These are phyloP conservation scores for Achaetomium macrosporum DNA, from an alignment of 2,329 filamentous ascomycete genomes.

Conservation along the genomic window DNA sequence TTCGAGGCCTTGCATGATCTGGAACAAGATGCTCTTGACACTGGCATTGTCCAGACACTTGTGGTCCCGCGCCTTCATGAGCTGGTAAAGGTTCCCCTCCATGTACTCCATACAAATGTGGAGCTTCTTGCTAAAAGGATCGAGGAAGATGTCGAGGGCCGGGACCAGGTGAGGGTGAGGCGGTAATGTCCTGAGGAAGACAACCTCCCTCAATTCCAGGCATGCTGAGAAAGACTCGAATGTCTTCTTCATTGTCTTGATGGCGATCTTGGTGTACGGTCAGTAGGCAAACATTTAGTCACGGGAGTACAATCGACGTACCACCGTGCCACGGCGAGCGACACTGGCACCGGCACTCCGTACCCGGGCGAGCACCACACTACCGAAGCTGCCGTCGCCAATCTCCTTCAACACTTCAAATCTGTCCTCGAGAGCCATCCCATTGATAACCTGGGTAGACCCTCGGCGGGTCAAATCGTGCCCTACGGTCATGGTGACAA, in stretches of 20 bases:
- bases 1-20: constrained; percentile 92
- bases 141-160: constrained; percentile 94
- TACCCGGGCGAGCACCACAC: constrained; percentile 85
- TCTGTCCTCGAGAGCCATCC: constrained; percentile 74
- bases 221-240: constrained; percentile 91
- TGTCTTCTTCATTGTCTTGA: constrained; percentile 99
- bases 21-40: constrained; percentile 96
- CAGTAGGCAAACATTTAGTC: constrained; percentile 9
- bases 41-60: constrained; percentile 84
- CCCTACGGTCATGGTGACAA: constrained; percentile 65
- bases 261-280: constrained; percentile 65
- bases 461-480: constrained; percentile 67
- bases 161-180: constrained; percentile 90
- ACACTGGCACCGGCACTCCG: constrained; percentile 83
- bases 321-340: constrained; percentile 84
- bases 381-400: constrained; percentile 97
- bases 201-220: constrained; percentile 90
- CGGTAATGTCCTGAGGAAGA: constrained; percentile 87
- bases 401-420: constrained; percentile 98
- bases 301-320: constrained; percentile 45
- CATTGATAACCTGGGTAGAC: constrained; percentile 45
- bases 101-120: constrained; percentile 99
- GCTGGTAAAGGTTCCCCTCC: constrained; percentile 97
- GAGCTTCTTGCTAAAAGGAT: constrained; percentile 90
- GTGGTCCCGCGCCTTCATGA: constrained; percentile 98